Percentiles rank a stretch among this genome's conserved stretches.
phyloP scores from a whole-genome alignment of 495 filamentous ascomycete species.

The Amphirosellinia nigrospora region DNA sequence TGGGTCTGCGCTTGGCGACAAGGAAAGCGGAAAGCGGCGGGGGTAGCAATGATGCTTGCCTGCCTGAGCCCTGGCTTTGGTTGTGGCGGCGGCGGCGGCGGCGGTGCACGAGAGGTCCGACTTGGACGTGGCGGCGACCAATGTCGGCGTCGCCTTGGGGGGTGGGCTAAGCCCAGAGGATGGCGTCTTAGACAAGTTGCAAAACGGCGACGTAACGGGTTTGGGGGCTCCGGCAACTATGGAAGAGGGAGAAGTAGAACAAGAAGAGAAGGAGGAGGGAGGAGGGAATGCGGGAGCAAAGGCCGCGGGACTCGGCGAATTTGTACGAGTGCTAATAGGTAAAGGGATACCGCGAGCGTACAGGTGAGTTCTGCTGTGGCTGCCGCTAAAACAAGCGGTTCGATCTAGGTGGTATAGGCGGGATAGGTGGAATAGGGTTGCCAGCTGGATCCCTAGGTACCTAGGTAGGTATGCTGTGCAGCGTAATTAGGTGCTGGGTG shows the following conservation, averaged over 20 bases:
- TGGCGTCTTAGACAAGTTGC: slow-evolving; percentile 35
- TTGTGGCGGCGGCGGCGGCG: slow-evolving; percentile 9
- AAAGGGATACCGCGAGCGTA: slow-evolving; percentile 14
- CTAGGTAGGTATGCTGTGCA: not conserved
- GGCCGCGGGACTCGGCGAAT: slow-evolving; percentile 38
- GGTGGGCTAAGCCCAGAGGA: slow-evolving; percentile 42
- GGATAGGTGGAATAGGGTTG: not conserved
- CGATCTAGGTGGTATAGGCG: slow-evolving; percentile 10
- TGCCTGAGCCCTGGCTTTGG: slow-evolving; percentile 24
- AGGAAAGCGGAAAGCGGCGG: slow-evolving; percentile 34
- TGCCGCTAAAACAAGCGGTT: slow-evolving; percentile 24
- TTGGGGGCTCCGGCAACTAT: slow-evolving; percentile 24
- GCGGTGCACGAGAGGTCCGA: slow-evolving; percentile 7
- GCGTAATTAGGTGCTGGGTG: not conserved
- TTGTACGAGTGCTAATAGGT: slow-evolving; percentile 33
- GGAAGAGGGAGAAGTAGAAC: slow-evolving; percentile 24
- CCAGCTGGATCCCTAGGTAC: no score
- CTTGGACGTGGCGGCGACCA: slow-evolving; percentile 35
- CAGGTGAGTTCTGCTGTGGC: slow-evolving; percentile 20
- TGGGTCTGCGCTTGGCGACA: slow-evolving; percentile 37
- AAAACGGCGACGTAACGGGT: slow-evolving; percentile 35
- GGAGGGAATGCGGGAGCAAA: slow-evolving; percentile 27
- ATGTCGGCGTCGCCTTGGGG: slow-evolving; percentile 38
- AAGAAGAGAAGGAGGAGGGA: not conserved
- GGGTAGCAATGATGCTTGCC: slow-evolving; percentile 17